These are phyloP conservation scores for Cryptococcus sp. DNA, from an alignment of 1,284 basidiomycete species.

Conservation along the genomic window DNA sequence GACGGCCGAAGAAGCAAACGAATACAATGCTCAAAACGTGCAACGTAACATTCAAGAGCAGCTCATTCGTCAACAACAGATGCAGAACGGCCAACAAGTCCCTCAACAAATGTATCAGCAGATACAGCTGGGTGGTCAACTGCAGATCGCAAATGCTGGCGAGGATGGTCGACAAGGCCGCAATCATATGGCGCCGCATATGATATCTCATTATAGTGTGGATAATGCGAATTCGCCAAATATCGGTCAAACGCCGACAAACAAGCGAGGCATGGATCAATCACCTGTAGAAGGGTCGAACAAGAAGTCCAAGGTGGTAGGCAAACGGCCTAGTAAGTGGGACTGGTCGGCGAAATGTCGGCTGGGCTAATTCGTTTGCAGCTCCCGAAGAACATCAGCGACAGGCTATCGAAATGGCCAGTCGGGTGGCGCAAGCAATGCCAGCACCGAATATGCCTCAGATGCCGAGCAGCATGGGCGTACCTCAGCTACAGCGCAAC, in stretches of 20 bases:
- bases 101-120: constrained; percentile 7
- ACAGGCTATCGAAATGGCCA: constrained; percentile 30
- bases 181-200: not conserved
- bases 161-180: not conserved
- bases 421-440: constrained; percentile 11
- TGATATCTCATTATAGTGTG: not conserved
- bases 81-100: constrained; percentile 2
- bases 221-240: constrained; percentile 13
- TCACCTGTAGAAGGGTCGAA: constrained; percentile 15
- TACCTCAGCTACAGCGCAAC: constrained; percentile 17
- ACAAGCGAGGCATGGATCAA: constrained; percentile 20
- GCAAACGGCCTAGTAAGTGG: constrained; percentile 24
- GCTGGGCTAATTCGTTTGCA: not conserved
- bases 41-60: constrained; percentile 14
- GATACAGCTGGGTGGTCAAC: constrained; percentile 12
- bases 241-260: constrained; percentile 5
- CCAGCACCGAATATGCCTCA: constrained; percentile 6
- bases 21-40: constrained; percentile 4
- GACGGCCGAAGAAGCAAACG: constrained; percentile 11
- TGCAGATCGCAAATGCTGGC: not conserved
- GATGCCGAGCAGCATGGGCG: constrained; percentile 9
- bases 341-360: not conserved
- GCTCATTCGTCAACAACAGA: constrained; percentile 9
- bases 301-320: constrained; percentile 19
- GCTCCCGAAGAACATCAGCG: constrained; percentile 32